Evolutionary conservation across 1,139 yeast species (phyloP), one percentile per base, ranked within the genome.

Genomic region (Komagataea norvegica): DNA sequence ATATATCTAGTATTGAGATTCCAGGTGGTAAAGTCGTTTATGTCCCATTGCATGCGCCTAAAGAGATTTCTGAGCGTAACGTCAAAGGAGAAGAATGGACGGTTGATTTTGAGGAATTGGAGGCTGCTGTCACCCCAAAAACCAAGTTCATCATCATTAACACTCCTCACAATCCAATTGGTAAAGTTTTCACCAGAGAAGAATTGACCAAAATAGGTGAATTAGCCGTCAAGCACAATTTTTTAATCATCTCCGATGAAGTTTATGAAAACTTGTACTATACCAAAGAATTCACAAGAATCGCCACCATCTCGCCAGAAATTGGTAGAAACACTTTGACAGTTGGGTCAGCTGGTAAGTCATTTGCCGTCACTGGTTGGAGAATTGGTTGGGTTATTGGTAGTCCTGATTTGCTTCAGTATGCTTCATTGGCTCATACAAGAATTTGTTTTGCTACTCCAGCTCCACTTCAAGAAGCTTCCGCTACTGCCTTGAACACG

Each of bases 281-380:
- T 59, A 67, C 74, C 2, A 67, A 70, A 7, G 62, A 62, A 3
- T 88, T 89, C 63, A 79, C 89, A 7, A 74, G 97, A 55, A 84
- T 94, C 36, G 95, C 96, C 2, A 75, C 85, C 3, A 65, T 91
- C 40, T 67, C 79, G 5, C 88, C 89, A 3, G 95, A 87, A 54
- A 74, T 88, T 44, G 80, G 77, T 21, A 75, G 77, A 40, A 68
- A 91, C 52, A 86, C 96, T 0, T 66, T 91, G 41, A 82, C 96
- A 6, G 94, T 91, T 15, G 97, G 97, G 1, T 86, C 96, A 22
- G 98, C 96, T 6, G 98, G 98, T 44, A 91, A 91, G 63, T 80
- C 95, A 0, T 91, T 91, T 66, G 95, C 96, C 19, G 96, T 96
- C 29, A 91, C 98, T 19, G 98, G 98, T 40, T 91, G 97, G 96